Evolutionary conservation across 495 filamentous ascomycete genomes (phyloP).

Genomic region (Hyaloscypha finlandica): DNA sequence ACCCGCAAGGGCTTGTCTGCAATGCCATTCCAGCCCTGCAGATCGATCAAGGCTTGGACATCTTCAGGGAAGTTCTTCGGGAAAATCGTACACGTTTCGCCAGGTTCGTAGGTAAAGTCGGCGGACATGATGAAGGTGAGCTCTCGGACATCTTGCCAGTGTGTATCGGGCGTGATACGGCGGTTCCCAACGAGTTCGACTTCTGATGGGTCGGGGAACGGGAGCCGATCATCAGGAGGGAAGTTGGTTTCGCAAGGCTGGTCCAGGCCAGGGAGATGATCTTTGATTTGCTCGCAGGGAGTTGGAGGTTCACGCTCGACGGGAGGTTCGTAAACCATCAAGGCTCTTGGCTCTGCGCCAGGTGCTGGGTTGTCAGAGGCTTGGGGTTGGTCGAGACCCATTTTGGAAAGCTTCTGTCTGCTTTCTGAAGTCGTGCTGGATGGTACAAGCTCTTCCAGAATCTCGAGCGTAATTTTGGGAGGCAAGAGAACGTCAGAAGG

Average conservation of each 20-base stretch:
- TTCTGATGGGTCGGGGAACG: slow-evolving; percentile 52
- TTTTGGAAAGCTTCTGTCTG: background rate
- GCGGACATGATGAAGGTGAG: slow-evolving; percentile 58
- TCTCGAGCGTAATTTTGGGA: slow-evolving; percentile 73
- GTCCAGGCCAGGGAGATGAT: background rate
- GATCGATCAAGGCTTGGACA: slow-evolving; percentile 68
- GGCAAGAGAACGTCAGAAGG: slow-evolving; percentile 74
- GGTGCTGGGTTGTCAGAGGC: background rate
- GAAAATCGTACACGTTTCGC: slow-evolving; percentile 75
- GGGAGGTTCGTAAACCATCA: background rate
- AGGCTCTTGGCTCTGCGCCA: background rate
- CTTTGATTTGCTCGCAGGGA: slow-evolving; percentile 24
- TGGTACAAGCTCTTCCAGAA: slow-evolving; percentile 7
- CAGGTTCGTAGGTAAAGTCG: slow-evolving; percentile 57
- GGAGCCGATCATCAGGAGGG: slow-evolving; percentile 48
- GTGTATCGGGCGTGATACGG: slow-evolving; percentile 70
- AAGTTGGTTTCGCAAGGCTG: background rate
- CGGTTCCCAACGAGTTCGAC: slow-evolving; percentile 56
- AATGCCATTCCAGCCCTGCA: slow-evolving; percentile 73
- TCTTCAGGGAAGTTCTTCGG: slow-evolving; percentile 85
- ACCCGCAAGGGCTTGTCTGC: slow-evolving; percentile 66
- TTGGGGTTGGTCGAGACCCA: background rate
- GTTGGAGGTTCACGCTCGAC: slow-evolving; percentile 5
- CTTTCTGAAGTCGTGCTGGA: background rate
- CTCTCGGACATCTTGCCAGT: slow-evolving; percentile 94